A percentile compares a stretch with the other conserved stretches of the same genome.
These are phyloP conservation scores for Fomes fomentarius DNA, from an alignment of 1,284 basidiomycete genomes.

Conservation along the genomic window DNA sequence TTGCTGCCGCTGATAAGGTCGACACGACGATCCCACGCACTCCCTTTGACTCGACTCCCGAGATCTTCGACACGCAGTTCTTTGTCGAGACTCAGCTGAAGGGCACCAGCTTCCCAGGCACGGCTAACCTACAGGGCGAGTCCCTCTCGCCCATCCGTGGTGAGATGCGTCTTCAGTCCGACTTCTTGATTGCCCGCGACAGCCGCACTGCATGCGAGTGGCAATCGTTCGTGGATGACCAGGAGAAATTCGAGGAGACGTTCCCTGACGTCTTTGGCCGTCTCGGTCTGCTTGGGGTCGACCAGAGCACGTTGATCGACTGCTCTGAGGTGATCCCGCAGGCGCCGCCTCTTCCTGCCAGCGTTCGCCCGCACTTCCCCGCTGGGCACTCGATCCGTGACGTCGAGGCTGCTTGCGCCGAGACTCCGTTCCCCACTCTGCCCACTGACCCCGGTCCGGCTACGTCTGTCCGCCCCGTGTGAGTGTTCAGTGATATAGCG, in stretches of 20 bases:
- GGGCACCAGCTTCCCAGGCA: conserved; percentile 32
- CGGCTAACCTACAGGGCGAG: conserved; percentile 17
- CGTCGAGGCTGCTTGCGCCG: conserved; percentile 5
- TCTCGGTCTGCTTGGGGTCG: conserved; percentile 2
- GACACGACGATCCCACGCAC: conserved; percentile 1
- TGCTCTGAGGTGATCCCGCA: conserved; percentile 34
- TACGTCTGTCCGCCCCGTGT: neutral
- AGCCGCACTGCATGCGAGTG: conserved; percentile 1
- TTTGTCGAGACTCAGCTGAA: conserved; percentile 23
- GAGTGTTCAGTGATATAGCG: neutral
- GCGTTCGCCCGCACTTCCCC: conserved; percentile 6
- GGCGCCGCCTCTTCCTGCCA: conserved; percentile 7
- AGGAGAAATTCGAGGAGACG: conserved; percentile 3
- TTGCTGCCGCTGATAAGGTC: neutral
- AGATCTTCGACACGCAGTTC: conserved; percentile 1
- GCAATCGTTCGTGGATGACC: conserved; percentile 5
- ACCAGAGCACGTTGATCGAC: conserved; percentile 2
- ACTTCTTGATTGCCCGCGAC: neutral
- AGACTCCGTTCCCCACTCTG: neutral
- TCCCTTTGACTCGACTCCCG: conserved; percentile 3
- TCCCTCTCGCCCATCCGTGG: conserved; percentile 21
- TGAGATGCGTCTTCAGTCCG: conserved; percentile 21
- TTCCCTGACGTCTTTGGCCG: neutral
- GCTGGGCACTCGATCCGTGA: neutral
- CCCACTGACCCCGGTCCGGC: neutral